Evolutionary conservation across 2,329 filamentous ascomycete species (phyloP), one percentile per base, ranked within the genome.

Genomic region (Cercospora citrullina): DNA sequence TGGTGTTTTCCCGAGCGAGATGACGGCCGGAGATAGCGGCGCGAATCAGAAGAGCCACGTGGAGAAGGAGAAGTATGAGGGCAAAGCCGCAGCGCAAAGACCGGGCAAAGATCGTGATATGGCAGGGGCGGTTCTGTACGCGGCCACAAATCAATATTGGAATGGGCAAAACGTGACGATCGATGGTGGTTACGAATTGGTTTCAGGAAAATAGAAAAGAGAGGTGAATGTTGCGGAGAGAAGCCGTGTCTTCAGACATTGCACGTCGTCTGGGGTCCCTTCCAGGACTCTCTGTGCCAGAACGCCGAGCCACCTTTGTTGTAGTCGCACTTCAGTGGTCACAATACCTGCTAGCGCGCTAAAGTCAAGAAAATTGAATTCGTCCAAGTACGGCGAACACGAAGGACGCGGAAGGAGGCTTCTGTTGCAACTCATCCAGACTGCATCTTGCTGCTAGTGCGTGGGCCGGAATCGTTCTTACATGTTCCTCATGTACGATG

Each of bases 61-160:
- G 67, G 81, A 82, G 8, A 86, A 85, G 78, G 83, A 85, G 65
- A 80, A 84, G 71, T 85, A 84, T 74, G 81, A 79, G 64, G 73
- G 79, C 68, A 83, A 83, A 60, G 78, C 86, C 60, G 84, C 85
- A 7, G 82, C 84, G 5, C 78, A 79, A 67, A 74, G 85, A 53
- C 86, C 86, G 0, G 87, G 87, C 0, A 84, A 86, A 28, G 87
- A 89, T 70, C 76, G 83, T 33, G 87, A 89, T 73, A 88, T 89
- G 82, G 86, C 85, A 0, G 81, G 82, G 51, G 84, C 84, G 0
- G 81, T 88, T 3, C 75, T 89, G 28, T 88, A 86, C 69, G 79
- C 82, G 18, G 84, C 82, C n/a, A 78, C 73, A 33, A 84, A 80
- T 71, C 82, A 83, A 72, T 86, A 84, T 69, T 74, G 85, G 12